Base-by-base conservation (phyloP, 306 rosid species). In the Abrus precatorius region DNA sequence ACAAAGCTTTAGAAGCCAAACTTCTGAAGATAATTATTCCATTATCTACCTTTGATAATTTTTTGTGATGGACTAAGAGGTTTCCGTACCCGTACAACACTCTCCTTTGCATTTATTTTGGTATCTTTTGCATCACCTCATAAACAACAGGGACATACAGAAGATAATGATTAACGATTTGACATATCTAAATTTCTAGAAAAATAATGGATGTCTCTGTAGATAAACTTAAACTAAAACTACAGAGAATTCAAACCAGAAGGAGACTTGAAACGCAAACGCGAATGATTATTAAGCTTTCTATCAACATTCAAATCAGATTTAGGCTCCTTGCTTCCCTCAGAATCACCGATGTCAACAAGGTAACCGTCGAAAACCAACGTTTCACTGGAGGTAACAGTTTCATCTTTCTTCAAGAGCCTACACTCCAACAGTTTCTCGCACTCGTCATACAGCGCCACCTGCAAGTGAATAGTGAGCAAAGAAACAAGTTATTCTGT, bases 61-160 rank as follows among this genome's bases (percentile, higher is more conserved):
- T 83, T 88, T n/a, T 83, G 95, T 4, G 97, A 92, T 1, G 98
- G 96, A 84, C 97, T 95, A 80, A 90, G 82, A 85, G 85, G 84
- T 27, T 48, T 68, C 44, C 32, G 71, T 38, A 66, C 41, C 34
- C 6, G 79, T 14, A 52, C 43, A 61, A 62, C 81, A 29, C 61
- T 86, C 84, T 80, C 85, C 77, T 72, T 87, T 10, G 43, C 79
- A 55, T 71, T 83, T 6, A 11, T 49, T 76, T 61, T 81, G 48
- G 59, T 52, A 63, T 44, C 79, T 76, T 29, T 27, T 40, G 75
- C 78, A 56, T 27, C 32, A 74, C 8, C 62, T 38, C 76, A 72
- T 14, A 9, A 55, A 65, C 34, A 50, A 79, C 33, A 56, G 70
- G 77, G 55, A 34, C 70, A 65, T 11, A 4, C 68, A 60, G 20